Evolutionary conservation across 306 rosid species (phyloP).

Genomic region (Dryas drummondii): DNA sequence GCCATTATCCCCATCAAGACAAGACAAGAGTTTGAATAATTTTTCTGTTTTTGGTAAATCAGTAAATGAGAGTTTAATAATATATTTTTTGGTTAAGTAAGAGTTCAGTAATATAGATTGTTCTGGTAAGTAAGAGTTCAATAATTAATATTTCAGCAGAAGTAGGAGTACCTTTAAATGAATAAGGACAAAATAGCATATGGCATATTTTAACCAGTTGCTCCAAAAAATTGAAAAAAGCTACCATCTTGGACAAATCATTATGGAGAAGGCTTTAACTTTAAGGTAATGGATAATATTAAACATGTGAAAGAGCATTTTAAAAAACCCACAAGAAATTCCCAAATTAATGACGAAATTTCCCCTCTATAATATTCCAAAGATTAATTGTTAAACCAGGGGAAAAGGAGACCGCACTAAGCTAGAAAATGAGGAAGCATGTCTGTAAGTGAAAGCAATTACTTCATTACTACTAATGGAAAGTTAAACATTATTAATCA

Average conservation of each 20-base stretch:
- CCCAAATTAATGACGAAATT: background rate
- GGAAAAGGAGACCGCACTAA: background rate
- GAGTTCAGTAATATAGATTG: too few species aligned
- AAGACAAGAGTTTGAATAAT: background rate
- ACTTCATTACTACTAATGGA: background rate
- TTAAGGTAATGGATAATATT: conserved; percentile 2
- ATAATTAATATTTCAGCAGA: conserved; percentile 22
- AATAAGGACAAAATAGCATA: conserved; percentile 51
- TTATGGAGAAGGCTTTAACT: conserved; percentile 30
- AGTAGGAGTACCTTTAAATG: conserved; percentile 47
- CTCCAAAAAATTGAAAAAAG: conserved; percentile 13
- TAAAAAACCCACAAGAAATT: background rate
- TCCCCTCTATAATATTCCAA: background rate
- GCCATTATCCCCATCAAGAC: conserved; percentile 6
- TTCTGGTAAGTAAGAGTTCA: background rate
- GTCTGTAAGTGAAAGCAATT: conserved; percentile 4
- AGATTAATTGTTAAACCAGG: background rate
- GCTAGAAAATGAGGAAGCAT: background rate
- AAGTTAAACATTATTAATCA: background rate
- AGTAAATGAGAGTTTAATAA: too few species aligned
- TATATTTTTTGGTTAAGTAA: too few species aligned
- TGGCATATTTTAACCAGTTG: conserved; percentile 23
- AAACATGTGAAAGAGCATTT: background rate
- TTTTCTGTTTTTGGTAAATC: too few species aligned
- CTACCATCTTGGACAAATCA: conserved; percentile 23